phyloP scores from a whole-genome alignment of 306 rosid species.

The Alnus rubra region DNA sequence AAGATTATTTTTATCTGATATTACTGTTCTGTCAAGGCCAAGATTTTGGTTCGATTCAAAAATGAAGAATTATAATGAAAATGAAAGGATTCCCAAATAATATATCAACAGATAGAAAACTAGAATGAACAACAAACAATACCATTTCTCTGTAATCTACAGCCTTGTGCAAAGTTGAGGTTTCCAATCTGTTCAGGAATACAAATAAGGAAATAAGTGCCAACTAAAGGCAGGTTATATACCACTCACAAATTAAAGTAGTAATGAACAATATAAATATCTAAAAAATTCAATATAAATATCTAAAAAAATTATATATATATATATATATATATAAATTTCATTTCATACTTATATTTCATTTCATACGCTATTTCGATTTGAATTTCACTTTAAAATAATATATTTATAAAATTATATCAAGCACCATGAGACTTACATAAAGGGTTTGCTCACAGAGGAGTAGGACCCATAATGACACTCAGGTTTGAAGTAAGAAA shows the following conservation, averaged over 20 bases:
- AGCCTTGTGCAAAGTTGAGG: conserved; percentile 11
- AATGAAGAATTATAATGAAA: conserved; percentile 27
- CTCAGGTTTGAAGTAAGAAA: not conserved
- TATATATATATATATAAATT: no score
- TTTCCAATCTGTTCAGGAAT: conserved; percentile 30
- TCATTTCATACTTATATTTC: no score
- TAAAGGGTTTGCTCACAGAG: not conserved
- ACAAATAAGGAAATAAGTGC: not conserved
- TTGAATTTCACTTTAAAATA: no score
- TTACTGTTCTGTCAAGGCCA: not conserved
- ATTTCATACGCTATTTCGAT: no score
- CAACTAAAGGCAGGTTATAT: not conserved
- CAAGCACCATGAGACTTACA: not conserved
- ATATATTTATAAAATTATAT: not conserved
- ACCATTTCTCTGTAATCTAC: conserved; percentile 32
- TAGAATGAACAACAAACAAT: conserved; percentile 5
- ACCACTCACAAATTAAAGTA: not conserved
- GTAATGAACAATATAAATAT: not conserved
- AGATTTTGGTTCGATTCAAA: not conserved
- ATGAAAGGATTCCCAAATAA: conserved; percentile 10
- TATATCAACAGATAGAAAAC: not conserved
- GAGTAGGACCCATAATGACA: not conserved
- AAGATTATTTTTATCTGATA: not conserved
- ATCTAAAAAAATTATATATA: not conserved
- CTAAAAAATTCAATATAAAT: not conserved